Percentiles rank a stretch among this genome's conserved stretches.
These are phyloP conservation scores for Fusarium oligoseptatum DNA, from an alignment of 2,329 filamentous ascomycete species.

Conservation along the genomic window DNA sequence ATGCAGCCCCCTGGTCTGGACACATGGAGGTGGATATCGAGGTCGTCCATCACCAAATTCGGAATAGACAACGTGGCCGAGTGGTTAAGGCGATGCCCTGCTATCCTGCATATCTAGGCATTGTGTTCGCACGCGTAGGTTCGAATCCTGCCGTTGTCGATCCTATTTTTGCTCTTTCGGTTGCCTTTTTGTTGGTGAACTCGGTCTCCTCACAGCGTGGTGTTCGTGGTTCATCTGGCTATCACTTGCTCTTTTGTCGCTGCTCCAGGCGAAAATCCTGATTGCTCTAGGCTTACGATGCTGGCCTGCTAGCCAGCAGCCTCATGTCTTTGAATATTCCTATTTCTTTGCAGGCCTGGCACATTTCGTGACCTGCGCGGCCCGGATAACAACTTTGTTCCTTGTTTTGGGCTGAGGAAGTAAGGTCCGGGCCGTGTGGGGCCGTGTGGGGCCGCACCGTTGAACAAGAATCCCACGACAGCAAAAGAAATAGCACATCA, in stretches of 20 bases:
- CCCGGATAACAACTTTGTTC: not conserved
- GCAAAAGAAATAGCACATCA: not conserved
- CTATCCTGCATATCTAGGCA: not conserved
- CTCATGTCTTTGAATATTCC: rapidly evolving
- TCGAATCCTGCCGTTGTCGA: not conserved
- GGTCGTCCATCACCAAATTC: not conserved
- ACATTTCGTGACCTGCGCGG: not conserved
- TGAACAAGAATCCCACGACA: not conserved
- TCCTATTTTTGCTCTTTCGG: not conserved
- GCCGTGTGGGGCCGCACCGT: not conserved
- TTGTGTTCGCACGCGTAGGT: not conserved
- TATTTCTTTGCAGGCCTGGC: no score
- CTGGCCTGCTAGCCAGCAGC: not conserved
- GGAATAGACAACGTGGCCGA: not conserved
- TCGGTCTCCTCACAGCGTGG: not conserved
- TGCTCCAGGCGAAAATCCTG: not conserved
- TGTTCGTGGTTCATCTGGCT: not conserved
- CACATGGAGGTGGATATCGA: not conserved
- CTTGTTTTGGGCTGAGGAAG: not conserved
- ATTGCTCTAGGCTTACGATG: not conserved
- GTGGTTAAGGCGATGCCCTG: slow-evolving; percentile 1
- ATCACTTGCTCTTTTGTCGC: not conserved
- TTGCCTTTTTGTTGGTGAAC: no score
- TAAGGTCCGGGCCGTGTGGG: not conserved
- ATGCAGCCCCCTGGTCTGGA: not conserved